These are phyloP conservation scores for Trichoderma lentiforme DNA, from an alignment of 2,329 filamentous ascomycete species.

Conservation along the genomic window DNA sequence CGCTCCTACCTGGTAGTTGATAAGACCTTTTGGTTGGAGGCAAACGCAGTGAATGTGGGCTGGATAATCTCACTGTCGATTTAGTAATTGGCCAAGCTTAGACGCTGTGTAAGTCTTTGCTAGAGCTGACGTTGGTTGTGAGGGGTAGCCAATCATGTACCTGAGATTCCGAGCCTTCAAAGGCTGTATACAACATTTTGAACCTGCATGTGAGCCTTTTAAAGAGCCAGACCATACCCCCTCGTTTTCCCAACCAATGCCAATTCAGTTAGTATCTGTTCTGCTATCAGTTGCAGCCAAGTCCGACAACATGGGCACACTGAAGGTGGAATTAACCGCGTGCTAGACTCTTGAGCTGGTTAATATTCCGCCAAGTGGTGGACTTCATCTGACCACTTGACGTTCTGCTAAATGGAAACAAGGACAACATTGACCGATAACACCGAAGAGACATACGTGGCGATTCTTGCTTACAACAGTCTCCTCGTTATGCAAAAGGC, in stretches of 20 bases:
- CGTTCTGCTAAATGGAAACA: not conserved
- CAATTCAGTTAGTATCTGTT: not conserved
- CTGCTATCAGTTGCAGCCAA: not conserved
- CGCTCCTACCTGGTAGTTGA: not conserved
- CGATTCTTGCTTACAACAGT: rapidly evolving
- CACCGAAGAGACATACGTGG: not conserved
- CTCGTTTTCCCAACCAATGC: not conserved
- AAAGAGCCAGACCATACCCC: not conserved
- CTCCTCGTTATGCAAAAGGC: not conserved
- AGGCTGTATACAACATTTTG: not conserved
- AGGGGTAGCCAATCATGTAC: not conserved
- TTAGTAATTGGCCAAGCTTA: not conserved
- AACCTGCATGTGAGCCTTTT: not conserved
- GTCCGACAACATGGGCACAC: not conserved
- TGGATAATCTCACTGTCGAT: not conserved
- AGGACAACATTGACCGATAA: not conserved
- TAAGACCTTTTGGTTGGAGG: not conserved
- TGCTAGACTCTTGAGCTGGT: not conserved
- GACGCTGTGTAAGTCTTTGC: not conserved
- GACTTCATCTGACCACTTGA: not conserved
- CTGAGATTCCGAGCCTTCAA: not conserved
- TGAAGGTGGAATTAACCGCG: not conserved
- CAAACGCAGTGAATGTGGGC: not conserved
- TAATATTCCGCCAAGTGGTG: not conserved
- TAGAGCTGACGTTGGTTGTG: not conserved